These are phyloP conservation scores for Penicillium cosmopolitanum DNA, from an alignment of 495 filamentous ascomycete species.

Conservation along the genomic window DNA sequence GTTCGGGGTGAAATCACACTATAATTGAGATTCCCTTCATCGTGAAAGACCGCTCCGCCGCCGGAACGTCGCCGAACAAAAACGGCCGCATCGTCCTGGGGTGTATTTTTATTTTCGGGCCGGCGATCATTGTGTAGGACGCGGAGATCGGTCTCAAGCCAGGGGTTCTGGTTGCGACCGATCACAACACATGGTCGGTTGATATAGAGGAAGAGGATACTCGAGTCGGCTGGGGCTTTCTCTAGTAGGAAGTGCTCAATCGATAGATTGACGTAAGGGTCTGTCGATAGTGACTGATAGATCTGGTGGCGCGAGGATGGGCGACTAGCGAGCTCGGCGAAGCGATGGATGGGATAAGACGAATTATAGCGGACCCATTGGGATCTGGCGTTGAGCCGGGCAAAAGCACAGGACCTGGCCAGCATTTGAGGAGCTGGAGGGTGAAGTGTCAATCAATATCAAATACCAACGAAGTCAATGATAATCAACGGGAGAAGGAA, in stretches of 20 bases:
- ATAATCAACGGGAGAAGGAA: too few relatives aligned
- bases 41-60: constrained; percentile 93
- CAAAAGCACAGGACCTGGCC: constrained; percentile 11
- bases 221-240: constrained; percentile 68
- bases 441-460: neutral
- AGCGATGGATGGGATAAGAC: constrained; percentile 38
- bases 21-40: constrained; percentile 91
- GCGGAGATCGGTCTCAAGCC: constrained; percentile 82
- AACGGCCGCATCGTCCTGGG: constrained; percentile 39
- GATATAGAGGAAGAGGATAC: constrained; percentile 81
- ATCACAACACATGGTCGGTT: constrained; percentile 87
- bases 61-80: constrained; percentile 84
- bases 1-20: constrained; percentile 79
- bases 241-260: constrained; percentile 90
- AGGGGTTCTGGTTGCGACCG: constrained; percentile 96
- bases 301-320: constrained; percentile 61
- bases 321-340: constrained; percentile 48
- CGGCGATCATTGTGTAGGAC: constrained; percentile 49
- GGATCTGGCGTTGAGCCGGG: constrained; percentile 10
- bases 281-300: constrained; percentile 72
- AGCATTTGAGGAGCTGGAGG: constrained; percentile 20
- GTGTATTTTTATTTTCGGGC: neutral
- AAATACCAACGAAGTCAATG: neutral
- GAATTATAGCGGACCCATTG: constrained; percentile 36
- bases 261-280: constrained; percentile 93